Base-by-base conservation (phyloP, 345 rosid species). In the Heritiera fomes region DNA sequence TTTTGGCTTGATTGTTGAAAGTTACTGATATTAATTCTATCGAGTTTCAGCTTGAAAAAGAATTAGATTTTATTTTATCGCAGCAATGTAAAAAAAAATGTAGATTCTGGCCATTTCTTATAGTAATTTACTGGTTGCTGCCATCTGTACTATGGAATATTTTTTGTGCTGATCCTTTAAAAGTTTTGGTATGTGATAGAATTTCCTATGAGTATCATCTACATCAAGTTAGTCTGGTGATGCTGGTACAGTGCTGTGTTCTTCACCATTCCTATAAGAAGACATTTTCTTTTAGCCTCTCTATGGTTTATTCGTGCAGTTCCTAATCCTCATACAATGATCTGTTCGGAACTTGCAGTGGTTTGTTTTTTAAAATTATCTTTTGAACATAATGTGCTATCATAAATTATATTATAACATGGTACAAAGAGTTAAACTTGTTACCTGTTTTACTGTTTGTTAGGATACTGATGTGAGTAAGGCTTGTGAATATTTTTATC, bases 1-100 rank as follows among this genome's bases (percentile, higher is more conserved):
- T 23, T 75, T 14, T 74, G 64, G 77, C 38, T 45, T 61, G 78
- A 75, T 62, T 62, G 45, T 75, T 75, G 71, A 62, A 75, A 62
- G 73, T 14, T 43, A 43, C 15, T 30, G 58, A 45, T 30, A 45
- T 45, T 61, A 53, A 9, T 61, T 71, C 61, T 32, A 46, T 32
- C 32, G 61, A 15, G 4, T 8, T 23, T 32, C 15, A 17, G 23
- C 46, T 8, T 60, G 58, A 15, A 20, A 13, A 59, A 3, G 34
- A 61, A 28, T 49, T 11, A 46, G 46, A 60, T 75, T 74, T 46
- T 41, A 52, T 17, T 46, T 61, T 28, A 34, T 56, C 23, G 46
- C 71, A 41, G 43, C 18, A n/a, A 41, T 59, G 56, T 58, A 15
- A 75, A 12, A 17, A 1, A 9, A 59, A 43, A 12, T 20, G 13